These are phyloP conservation scores for Neonothopanus nambi DNA, from an alignment of 1,284 basidiomycete species.

Conservation along the genomic window DNA sequence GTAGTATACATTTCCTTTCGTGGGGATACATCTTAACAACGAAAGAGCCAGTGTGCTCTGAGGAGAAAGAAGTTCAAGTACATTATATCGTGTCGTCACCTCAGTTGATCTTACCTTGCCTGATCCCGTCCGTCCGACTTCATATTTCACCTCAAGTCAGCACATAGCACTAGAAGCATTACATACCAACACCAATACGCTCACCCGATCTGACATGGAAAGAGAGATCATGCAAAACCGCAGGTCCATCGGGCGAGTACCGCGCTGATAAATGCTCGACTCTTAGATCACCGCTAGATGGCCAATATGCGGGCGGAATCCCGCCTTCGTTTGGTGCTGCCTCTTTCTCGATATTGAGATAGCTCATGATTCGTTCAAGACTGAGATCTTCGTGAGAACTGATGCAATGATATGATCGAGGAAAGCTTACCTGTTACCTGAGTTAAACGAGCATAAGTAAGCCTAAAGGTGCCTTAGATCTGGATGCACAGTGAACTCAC, in stretches of 20 bases:
- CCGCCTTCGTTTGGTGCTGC: constrained; percentile 47
- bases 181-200: constrained; percentile 63
- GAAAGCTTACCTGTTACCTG: no score
- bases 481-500: constrained; percentile 29
- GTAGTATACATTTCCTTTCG: constrained; percentile 55
- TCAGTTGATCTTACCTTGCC: constrained; percentile 53
- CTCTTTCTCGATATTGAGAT: constrained; percentile 74
- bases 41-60: constrained; percentile 53
- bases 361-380: constrained; percentile 75
- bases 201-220: constrained; percentile 61
- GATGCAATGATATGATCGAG: neutral
- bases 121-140: constrained; percentile 77
- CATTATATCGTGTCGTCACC: constrained; percentile 41
- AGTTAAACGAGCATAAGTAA: neutral
- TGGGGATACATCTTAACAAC: constrained; percentile 58
- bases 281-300: constrained; percentile 64
- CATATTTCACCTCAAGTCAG: no score
- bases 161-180: no score
- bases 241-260: constrained; percentile 52
- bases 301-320: constrained; percentile 78
- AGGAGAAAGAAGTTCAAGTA: constrained; percentile 17
- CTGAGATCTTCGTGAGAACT: constrained; percentile 58
- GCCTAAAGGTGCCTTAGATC: no score
- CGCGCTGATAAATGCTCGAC: constrained; percentile 62
- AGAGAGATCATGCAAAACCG: constrained; percentile 54